Evolutionary conservation across 2,329 filamentous ascomycete genomes (phyloP), one percentile per base, ranked within the genome.

Genomic region (Pyrenochaeta sp.): DNA sequence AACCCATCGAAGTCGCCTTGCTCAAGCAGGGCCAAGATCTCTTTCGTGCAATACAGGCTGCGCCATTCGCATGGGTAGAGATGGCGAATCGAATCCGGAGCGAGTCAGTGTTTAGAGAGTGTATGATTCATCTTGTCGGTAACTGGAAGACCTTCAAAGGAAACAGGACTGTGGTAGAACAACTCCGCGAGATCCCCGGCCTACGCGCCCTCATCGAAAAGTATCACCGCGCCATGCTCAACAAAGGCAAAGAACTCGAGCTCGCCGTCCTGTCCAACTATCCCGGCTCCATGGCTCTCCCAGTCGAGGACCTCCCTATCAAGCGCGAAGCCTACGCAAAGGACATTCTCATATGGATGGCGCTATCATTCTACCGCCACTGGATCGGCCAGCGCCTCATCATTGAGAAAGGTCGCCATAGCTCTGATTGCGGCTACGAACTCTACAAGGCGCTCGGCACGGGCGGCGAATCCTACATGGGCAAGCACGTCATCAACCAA

Each of bases 281-380:
- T 50, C 73, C 74, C 1, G 70, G 69, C 24, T 58, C 66, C 8
- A 71, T 74, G 36, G 64, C 71, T 19, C 61, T 64, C 0, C 66
- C 68, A 6, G 64, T 62, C 10, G 60, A 75, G 3, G 65, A 68
- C 15, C 58, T 69, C 0, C 71, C 80, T 10, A 74, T 77, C 51
- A 76, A 74, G 51, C 79, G 81, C 34, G 77, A 79, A 44, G 72
- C 74, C 15, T 85, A 84, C 60, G 71, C 75, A 22, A 80, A 77
- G 56, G 80, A 85, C 58, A 81, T 85, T 57, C 77, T 84, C 58
- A 75, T 80, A 61, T 85, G 83, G 83, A 82, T 84, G 71, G 79
- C 78, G 3, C 71, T 84, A 7, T 67, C 64, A 7, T 78, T 82
- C 50, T 80, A 83, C 67, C 79, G 80, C 0, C 80, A 85, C 65